Conservation (phyloP, 768 basidiomycete genomes). For the Lactarius evosmus region DNA sequence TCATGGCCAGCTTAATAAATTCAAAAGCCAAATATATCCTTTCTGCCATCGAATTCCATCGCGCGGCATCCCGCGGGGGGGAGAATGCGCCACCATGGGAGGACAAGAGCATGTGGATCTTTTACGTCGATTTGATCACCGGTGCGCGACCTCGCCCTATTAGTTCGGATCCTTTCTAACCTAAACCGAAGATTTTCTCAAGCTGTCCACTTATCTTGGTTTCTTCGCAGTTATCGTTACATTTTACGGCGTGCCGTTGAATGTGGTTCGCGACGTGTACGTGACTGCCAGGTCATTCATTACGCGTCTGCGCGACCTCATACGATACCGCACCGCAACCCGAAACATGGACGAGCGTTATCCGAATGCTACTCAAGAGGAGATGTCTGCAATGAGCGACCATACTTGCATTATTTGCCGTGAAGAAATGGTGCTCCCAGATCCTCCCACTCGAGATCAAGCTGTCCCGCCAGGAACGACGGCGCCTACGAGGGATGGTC, state of each 20-base stretch:
- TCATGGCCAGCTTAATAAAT: conserved; percentile 77
- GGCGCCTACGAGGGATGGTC: conserved; percentile 50
- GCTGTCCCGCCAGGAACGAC: conserved; percentile 28
- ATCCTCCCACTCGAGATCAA: conserved; percentile 27
- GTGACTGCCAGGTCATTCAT: conserved; percentile 92
- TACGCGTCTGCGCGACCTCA: conserved; percentile 78
- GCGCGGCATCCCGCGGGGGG: conserved; percentile 73
- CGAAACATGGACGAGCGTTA: conserved; percentile 95
- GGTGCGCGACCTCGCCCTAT: conserved; percentile 48
- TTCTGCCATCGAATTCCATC: conserved; percentile 74
- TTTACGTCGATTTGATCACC: conserved; percentile 89
- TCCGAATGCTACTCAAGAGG: conserved; percentile 86
- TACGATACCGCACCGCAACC: conserved; percentile 91
- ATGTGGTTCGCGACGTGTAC: conserved; percentile 96
- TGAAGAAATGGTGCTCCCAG: conserved; percentile 77
- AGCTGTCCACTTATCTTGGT: conserved; percentile 84
- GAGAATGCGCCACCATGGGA: conserved; percentile 93
- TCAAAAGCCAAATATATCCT: conserved; percentile 80
- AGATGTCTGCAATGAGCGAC: conserved; percentile 78
- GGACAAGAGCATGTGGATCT: conserved; percentile 95
- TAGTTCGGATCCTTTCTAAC: conserved; percentile 17
- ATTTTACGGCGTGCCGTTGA: conserved; percentile 91
- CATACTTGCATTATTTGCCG: conserved; percentile 97
- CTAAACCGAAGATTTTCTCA: conserved; percentile 75
- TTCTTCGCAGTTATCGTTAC: conserved; percentile 95